Conservation (phyloP, 148 eudicot species). For the Nepenthes mirabilis region DNA sequence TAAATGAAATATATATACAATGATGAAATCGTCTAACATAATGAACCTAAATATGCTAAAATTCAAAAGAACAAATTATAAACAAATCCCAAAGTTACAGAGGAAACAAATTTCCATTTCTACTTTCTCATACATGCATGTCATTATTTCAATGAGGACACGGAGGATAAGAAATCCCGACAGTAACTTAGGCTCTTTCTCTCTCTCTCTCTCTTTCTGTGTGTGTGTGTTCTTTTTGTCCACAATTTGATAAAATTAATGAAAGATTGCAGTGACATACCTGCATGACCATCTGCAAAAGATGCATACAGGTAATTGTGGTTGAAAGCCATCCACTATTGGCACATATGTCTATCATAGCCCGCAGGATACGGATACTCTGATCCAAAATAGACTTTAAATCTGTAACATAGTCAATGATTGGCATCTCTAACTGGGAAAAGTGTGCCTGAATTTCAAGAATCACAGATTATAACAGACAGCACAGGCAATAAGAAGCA, state of each 20-base stretch:
- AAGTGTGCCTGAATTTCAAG: constrained; percentile 77
- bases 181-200: no score
- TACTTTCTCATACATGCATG: no score
- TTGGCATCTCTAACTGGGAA: constrained; percentile 77
- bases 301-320: constrained; percentile 82
- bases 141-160: no score
- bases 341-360: constrained; percentile 99
- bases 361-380: constrained; percentile 92
- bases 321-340: constrained; percentile 99
- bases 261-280: constrained; percentile 16
- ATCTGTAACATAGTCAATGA: constrained; percentile 93
- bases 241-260: background rate
- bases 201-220: no score
- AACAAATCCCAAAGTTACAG: no score
- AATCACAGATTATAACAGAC: background rate
- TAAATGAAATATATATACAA: no score
- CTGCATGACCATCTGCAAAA: constrained; percentile 99
- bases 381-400: constrained; percentile 95
- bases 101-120: no score
- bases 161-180: no score
- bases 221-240: no score
- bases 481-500: background rate
- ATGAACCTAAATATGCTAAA: no score
- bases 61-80: no score
- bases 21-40: no score